phyloP scores from a whole-genome alignment of 2,329 filamentous ascomycete species.

The Nemania sp. region DNA sequence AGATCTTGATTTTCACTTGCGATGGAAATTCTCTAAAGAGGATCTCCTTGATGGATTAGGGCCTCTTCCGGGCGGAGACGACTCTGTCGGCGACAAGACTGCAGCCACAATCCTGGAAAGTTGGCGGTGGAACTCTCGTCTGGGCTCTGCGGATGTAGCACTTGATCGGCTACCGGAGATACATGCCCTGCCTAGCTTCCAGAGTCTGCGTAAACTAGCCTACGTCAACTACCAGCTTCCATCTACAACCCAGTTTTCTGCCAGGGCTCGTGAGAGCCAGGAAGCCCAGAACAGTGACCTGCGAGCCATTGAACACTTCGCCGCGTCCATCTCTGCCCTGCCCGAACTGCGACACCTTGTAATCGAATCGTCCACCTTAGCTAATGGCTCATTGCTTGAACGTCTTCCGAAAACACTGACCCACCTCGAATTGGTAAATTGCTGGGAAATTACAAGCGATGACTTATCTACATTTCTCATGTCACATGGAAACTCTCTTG shows the following conservation, averaged over 20 bases:
- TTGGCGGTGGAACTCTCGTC: conserved; percentile 72
- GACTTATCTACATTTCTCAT: conserved; percentile 74
- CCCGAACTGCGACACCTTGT: conserved; percentile 74
- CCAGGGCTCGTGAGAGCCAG: conserved; percentile 38
- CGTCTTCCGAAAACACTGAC: conserved; percentile 74
- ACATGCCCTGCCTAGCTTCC: conserved; percentile 69
- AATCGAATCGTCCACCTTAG: conserved; percentile 79
- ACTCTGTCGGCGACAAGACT: conserved; percentile 54
- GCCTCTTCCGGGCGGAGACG: conserved; percentile 57
- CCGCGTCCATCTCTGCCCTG: conserved; percentile 65
- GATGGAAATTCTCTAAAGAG: conserved; percentile 73
- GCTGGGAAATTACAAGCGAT: conserved; percentile 77
- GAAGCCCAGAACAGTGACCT: conserved; percentile 50
- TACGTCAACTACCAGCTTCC: conserved; percentile 74
- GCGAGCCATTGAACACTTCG: conserved; percentile 53
- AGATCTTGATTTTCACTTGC: conserved; percentile 64
- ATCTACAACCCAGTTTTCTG: conserved; percentile 49
- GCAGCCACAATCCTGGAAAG: conserved; percentile 58
- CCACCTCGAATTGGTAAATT: conserved; percentile 81
- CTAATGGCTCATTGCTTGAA: conserved; percentile 76
- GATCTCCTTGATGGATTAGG: conserved; percentile 74
- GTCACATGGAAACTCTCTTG: conserved; percentile 75
- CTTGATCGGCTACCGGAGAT: conserved; percentile 63
- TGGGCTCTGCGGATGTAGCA: conserved; percentile 60
- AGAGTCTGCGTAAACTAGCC: conserved; percentile 65